Evolutionary conservation across 139 green algal species (phyloP), one percentile per base, ranked within the genome.

Genomic region (Picochlorum sp.): DNA sequence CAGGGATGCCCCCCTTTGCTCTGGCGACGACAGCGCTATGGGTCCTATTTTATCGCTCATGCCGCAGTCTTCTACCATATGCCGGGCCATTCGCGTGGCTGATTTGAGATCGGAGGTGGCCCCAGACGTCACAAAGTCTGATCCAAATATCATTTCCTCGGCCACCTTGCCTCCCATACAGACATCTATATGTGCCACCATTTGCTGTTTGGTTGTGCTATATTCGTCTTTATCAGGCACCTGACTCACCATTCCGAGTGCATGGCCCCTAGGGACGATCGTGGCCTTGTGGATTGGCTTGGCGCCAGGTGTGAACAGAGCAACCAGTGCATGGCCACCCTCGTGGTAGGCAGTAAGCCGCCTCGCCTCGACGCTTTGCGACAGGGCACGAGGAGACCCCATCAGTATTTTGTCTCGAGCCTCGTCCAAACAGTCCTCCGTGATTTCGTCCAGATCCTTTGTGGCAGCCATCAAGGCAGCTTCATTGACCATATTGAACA

Each of bases 81-180:
- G 78, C 0, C 87, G 69, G 0, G 88, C 88, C 63, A 81, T 68
- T 54, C 75, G 61, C 16, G 91, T 98, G 15, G 94, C 94, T 67
- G 92, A 81, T 28, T 74, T 63, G 32, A 94, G 73, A 76, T 98
- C 92, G 7, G 70, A 81, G 10, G 78, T 88, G 20, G 86, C 89
- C 3, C 92, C 90, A 4, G 81, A 87, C 1, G 83, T 91, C 26
- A 91, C 81, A 61, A 86, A 64, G 58, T 97, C 89, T 14, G 37
- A 20, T 8, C 93, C 94, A 73, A 98, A 98, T n/a, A 98, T 87
- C 20, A 98, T 76, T 82, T 96, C 92, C 85, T 98, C 93, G 6
- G 93, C 92, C 14, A 95, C 92, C 26, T 89, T 87, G 41, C 93
- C 93, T 16, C 92, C 93, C 93, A 98, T 96, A 70, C 84, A 93